Evolutionary conservation across 139 green algal species (phyloP), one percentile per base, ranked within the genome.

Genomic region (Pseudopediastrum boryanum): DNA sequence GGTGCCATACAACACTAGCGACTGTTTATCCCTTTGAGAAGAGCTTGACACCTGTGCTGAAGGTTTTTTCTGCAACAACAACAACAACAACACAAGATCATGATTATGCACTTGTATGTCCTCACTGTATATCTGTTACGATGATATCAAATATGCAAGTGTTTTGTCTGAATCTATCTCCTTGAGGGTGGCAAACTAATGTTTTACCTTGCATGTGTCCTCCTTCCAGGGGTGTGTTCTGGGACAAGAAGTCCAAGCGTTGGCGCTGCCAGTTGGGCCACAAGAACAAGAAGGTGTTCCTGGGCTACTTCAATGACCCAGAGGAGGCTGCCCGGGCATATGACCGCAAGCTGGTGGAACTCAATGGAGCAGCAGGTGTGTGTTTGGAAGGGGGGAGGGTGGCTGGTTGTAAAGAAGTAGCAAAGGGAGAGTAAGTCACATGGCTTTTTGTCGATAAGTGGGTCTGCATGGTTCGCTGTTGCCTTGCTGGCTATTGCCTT

Each of bases 201-300:
- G n/a, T n/a, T n/a, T n/a, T n/a, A n/a, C n/a, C n/a, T n/a, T n/a
- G n/a, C n/a, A n/a, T n/a, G n/a, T n/a, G n/a, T n/a, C n/a, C n/a
- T n/a, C n/a, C n/a, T n/a, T n/a, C n/a, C 35, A 73, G 74, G 74
- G 76, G 76, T 39, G 76, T 82, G 48, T 82, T 82, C 33, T 82
- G 76, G 76, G 76, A 82, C 76, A 82, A 82, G 65, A 82, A 82
- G 50, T 64, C 36, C 0, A 51, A 65, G 4, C 64, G 76, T 0
- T 82, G 76, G 76, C 50, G 76, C 25, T 82, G 76, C 52, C 76
- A 82, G 76, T 23, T 82, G 27, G 76, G 76, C 27, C 65, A 82
- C 65, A 75, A 82, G 64, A 76, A 75, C 64, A 66, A 66, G 44
- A 82, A 82, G 64, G 76, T 82, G 25, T 82, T 82, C 27, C 51